Evolutionary conservation across 2,329 filamentous ascomycete genomes (phyloP).

Genomic region (Trichoderma breve): DNA sequence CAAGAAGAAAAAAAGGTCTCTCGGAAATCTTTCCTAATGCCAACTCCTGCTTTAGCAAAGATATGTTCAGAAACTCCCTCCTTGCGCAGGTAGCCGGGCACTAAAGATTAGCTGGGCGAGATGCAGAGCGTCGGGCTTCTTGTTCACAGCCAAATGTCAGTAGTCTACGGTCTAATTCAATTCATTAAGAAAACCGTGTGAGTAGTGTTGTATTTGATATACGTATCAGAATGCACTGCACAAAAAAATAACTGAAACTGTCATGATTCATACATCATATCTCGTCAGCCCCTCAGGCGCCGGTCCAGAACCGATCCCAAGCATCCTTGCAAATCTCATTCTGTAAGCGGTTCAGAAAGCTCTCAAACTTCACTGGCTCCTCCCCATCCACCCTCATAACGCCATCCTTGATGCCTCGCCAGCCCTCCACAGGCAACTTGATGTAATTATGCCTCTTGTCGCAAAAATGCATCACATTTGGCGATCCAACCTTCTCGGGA

Average conservation of each 20-base stretch:
- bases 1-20: too few species aligned
- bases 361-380: conserved; percentile 21
- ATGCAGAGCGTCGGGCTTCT: not conserved
- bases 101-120: not conserved
- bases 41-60: not conserved
- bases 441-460: conserved; percentile 26
- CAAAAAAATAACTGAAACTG: not conserved
- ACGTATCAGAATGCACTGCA: not conserved
- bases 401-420: conserved; percentile 27
- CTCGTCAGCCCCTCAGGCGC: not conserved
- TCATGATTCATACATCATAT: not conserved
- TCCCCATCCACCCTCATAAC: conserved; percentile 24
- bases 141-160: not conserved
- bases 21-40: not conserved
- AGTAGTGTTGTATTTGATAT: not conserved
- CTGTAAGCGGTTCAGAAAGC: conserved; percentile 23
- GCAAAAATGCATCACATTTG: conserved; percentile 20
- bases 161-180: not conserved
- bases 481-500: conserved; percentile 9
- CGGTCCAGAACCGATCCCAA: conserved; percentile 23
- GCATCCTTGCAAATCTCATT: conserved; percentile 22
- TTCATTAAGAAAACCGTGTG: not conserved
- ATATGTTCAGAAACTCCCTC: not conserved
- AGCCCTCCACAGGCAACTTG: conserved; percentile 26
- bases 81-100: not conserved